phyloP scores from a whole-genome alignment of 768 basidiomycete species.

The Lentinula guzmanii region DNA sequence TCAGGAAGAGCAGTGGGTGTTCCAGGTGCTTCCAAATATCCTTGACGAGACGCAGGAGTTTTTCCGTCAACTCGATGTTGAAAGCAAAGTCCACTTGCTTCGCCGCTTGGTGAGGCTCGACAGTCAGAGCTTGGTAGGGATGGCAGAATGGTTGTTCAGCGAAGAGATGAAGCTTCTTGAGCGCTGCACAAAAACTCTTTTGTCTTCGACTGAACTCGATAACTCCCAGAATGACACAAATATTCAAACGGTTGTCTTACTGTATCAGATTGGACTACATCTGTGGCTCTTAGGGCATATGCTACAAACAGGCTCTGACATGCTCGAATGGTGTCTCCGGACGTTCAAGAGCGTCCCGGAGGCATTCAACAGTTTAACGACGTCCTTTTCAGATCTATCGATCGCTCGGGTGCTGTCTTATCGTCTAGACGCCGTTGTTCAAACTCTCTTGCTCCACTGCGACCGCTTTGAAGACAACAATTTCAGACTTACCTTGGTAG shows the following conservation, averaged over 20 bases:
- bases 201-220: constrained; percentile 22
- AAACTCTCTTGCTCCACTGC: constrained; percentile 16
- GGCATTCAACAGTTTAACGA: constrained; percentile 31
- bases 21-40: constrained; percentile 48
- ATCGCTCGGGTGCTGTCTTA: constrained; percentile 42
- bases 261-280: constrained; percentile 42
- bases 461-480: constrained; percentile 17
- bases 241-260: constrained; percentile 31
- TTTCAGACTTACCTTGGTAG: constrained; percentile 26
- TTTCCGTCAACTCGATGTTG: constrained; percentile 49
- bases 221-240: constrained; percentile 11
- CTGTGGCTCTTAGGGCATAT: constrained; percentile 47
- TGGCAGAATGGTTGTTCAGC: constrained; percentile 66
- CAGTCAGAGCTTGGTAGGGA: constrained; percentile 37
- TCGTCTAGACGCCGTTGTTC: constrained; percentile 36
- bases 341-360: constrained; percentile 39
- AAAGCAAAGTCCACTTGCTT: constrained; percentile 47
- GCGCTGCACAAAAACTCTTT: constrained; percentile 23
- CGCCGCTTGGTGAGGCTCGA: constrained; percentile 54
- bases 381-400: constrained; percentile 39
- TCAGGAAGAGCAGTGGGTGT: constrained; percentile 41
- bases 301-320: constrained; percentile 28
- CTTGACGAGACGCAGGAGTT: constrained; percentile 51
- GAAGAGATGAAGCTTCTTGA: constrained; percentile 54
- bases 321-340: constrained; percentile 36